Base-by-base conservation (phyloP, 2,329 filamentous ascomycete species). In the Hypoxylon rubiginosum region DNA sequence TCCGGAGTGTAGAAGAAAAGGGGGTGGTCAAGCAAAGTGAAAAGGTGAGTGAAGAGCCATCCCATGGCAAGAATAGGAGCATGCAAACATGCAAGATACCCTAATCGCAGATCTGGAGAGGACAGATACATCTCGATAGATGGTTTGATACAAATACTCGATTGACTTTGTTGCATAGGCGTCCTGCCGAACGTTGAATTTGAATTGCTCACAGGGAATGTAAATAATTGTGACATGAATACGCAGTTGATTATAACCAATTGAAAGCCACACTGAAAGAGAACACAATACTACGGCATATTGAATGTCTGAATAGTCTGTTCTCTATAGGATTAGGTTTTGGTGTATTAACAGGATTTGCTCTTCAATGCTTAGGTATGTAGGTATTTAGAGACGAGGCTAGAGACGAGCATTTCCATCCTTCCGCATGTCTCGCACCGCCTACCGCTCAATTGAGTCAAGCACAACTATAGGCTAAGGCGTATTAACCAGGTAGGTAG, bases 21-120 rank as follows among this genome's bases (percentile, higher is more conserved):
- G 26, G 15, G n/a, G 9, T 51, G 30, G 53, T 19, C 19, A 26
- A 41, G 51, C 34, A 24, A 26, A 43, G 34, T 43, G 26, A 30
- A 45, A 7, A 39, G 36, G 19, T 19, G 24, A 21, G 24, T 4
- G n/a, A 15, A 49, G 30, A 30, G 28, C 57, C 43, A 15, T 30
- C 39, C 17, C 26, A 4, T 48, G 46, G 39, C 39, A 24, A 21
- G 24, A 43, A 28, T 13, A 32, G 49, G 34, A 53, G n/a, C n/a
- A 62, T 56, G 48, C 50, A 28, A 53, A n/a, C n/a, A 62, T 59
- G 51, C 54, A 57, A 66, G 66, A 68, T 68, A 66, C 66, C 66
- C 60, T 58, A 32, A 57, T 54, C 58, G 51, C 57, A 55, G 57
- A 51, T 60, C 54, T 66, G 66, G 43, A 62, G 43, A 58, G 51